Conservation (phyloP, 192 early-diverging fungal species). For the Mortierella hygrophila region DNA sequence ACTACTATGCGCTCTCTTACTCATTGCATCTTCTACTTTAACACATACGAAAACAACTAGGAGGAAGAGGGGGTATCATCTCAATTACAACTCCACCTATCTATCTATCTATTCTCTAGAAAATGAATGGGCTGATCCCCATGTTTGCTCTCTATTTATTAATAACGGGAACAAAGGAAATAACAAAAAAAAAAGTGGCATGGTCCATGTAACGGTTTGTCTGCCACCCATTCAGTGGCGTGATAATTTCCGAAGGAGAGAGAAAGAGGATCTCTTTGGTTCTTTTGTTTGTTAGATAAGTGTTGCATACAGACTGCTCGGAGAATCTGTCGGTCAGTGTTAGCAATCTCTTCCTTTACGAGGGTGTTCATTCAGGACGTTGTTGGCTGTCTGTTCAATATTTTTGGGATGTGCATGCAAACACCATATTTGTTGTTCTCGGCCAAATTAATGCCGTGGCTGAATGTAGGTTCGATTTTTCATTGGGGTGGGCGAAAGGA, state of each 20-base stretch:
- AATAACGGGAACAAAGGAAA: not conserved
- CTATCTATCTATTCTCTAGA: not conserved
- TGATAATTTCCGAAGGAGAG: slow-evolving; percentile 4
- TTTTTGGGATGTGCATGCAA: no score
- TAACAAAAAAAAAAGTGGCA: not conserved
- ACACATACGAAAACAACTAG: not conserved
- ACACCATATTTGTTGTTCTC: no score
- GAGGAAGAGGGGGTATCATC: not conserved
- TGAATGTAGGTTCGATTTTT: not conserved
- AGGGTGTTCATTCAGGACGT: no score
- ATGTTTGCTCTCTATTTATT: not conserved
- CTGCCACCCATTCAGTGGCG: not conserved
- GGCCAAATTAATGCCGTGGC: no score
- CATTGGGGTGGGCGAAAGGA: not conserved
- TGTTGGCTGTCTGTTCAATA: no score
- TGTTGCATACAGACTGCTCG: not conserved
- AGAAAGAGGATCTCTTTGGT: not conserved
- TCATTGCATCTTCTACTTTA: not conserved
- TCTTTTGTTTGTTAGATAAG: not conserved
- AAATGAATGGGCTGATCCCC: not conserved
- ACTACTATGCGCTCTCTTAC: not conserved
- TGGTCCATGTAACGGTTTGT: not conserved
- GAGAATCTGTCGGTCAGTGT: not conserved
- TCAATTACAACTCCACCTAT: not conserved
- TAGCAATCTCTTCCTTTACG: no score